Evolutionary conservation across 495 filamentous ascomycete species (phyloP).

Genomic region (Aspergillus funiculosus): DNA sequence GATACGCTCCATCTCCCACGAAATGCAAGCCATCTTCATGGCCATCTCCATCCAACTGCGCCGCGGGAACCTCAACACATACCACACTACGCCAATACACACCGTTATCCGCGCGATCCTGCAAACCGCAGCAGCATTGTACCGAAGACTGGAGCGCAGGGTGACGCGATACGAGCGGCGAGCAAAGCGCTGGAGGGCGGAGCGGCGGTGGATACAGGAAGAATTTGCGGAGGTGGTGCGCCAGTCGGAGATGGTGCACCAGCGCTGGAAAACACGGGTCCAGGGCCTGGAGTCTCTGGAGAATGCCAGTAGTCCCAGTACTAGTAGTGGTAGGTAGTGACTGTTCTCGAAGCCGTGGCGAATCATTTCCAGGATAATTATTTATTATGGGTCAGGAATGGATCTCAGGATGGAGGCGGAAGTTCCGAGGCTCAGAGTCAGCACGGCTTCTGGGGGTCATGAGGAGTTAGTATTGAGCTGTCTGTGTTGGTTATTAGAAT

Average conservation of each 20-base stretch:
- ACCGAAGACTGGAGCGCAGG: slow-evolving; percentile 12
- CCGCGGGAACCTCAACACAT: slow-evolving; percentile 13
- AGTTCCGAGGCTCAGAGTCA: slow-evolving; percentile 15
- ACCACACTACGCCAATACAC: slow-evolving; percentile 21
- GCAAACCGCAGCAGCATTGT: slow-evolving; percentile 7
- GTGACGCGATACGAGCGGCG: slow-evolving; percentile 7
- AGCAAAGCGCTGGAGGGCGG: slow-evolving; percentile 7
- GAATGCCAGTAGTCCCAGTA: background rate
- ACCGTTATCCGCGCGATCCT: slow-evolving; percentile 21
- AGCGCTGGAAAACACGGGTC: slow-evolving; percentile 12
- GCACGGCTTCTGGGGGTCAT: slow-evolving; percentile 7
- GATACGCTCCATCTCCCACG: slow-evolving; percentile 26
- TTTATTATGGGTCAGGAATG: too few species aligned
- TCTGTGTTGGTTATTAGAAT: background rate
- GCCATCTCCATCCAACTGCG: slow-evolving; percentile 19
- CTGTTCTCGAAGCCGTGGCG: background rate
- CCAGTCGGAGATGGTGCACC: slow-evolving; percentile 11
- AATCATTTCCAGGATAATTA: too few species aligned
- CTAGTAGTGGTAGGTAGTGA: background rate
- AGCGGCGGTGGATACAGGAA: slow-evolving; percentile 16
- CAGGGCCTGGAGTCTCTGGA: background rate
- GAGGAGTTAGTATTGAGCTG: background rate
- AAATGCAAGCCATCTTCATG: slow-evolving; percentile 26
- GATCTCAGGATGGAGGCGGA: background rate
- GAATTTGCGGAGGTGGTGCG: slow-evolving; percentile 12